Base-by-base conservation (phyloP, 768 basidiomycete species). In the Phylloporus arenicola region DNA sequence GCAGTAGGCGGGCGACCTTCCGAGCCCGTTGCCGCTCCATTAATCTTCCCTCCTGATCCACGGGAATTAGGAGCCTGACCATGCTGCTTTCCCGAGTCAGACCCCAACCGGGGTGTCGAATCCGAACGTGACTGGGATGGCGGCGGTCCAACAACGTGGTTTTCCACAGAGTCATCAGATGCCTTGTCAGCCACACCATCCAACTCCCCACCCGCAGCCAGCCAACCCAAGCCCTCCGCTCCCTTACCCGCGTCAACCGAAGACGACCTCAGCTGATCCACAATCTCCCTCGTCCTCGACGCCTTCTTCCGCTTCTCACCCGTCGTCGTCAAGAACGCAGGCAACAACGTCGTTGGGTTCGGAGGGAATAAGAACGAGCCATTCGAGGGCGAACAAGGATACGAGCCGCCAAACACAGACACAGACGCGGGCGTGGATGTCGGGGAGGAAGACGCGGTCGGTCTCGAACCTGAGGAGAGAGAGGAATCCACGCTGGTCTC, bases 271-370 rank as follows among this genome's bases (percentile, higher is more conserved):
- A 64, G n/a, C 34, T 52, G 55, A 45, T 64, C 63, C 1, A 64
- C 59, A 33, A 64, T 66, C 51, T 66, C 63, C n/a, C 64, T 58
- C 51, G 63, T 64, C 37, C 59, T 53, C 24, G 64, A 64, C 10
- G 51, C 14, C 54, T 55, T 66, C 53, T 64, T 64, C 12, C 60
- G 52, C 29, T 64, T 62, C 38, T 41, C 46, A 20, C 31, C 34
- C 37, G 59, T 19, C 16, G 57, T 57, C 13, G 61, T 50, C 12
- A 64, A 43, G 47, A 64, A 64, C 0, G 64, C 59, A 25, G 64
- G 63, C 19, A 64, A 57, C 16, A 64, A 14, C 0, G 59, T 53
- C 12, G 57, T 56, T 20, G 55, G 27, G 11, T 53, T 57, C 1
- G 52, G 22, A 30, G 51, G 43, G 5, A 43, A 40, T 29, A 45